These are phyloP conservation scores for Naganishia sp. DNA, from an alignment of 1,284 basidiomycete species.

Conservation along the genomic window DNA sequence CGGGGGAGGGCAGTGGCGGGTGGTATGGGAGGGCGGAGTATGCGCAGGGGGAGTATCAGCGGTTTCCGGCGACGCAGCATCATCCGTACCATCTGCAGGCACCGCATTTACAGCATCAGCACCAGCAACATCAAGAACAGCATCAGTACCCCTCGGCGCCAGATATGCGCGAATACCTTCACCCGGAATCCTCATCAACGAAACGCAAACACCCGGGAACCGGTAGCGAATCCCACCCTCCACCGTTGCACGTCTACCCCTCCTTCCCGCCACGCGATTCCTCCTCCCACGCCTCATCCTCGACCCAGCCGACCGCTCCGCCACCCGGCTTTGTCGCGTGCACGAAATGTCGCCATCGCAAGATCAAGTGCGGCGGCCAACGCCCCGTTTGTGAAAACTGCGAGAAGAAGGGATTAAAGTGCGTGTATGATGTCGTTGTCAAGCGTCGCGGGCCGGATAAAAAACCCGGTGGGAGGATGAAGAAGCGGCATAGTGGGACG, in stretches of 20 bases:
- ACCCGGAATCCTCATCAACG: neutral
- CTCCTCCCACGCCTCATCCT: neutral
- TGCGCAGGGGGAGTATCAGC: neutral
- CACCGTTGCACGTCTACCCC: too few relatives aligned
- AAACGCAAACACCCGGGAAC: neutral
- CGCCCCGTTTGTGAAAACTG: slow-evolving; percentile 53
- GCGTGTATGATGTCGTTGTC: slow-evolving; percentile 53
- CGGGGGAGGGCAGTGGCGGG: neutral
- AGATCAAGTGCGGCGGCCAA: slow-evolving; percentile 51
- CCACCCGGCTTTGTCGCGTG: slow-evolving; percentile 31
- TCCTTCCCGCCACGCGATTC: neutral
- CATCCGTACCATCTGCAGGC: slow-evolving; percentile 7
- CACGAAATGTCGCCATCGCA: slow-evolving; percentile 32
- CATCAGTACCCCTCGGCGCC: neutral
- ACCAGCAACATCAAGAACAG: slow-evolving; percentile 7
- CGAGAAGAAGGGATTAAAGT: slow-evolving; percentile 45
- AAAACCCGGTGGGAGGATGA: slow-evolving; percentile 43
- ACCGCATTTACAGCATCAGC: neutral
- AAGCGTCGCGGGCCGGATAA: slow-evolving; percentile 56
- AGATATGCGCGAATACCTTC: neutral
- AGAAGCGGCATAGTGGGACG: slow-evolving; percentile 19
- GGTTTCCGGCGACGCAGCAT: neutral
- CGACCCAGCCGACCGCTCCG: neutral
- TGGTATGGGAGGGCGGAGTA: neutral
- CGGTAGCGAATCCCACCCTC: neutral